Evolutionary conservation across 2,329 filamentous ascomycete genomes (phyloP), one percentile per base, ranked within the genome.

Genomic region (Canariomyces notabilis): DNA sequence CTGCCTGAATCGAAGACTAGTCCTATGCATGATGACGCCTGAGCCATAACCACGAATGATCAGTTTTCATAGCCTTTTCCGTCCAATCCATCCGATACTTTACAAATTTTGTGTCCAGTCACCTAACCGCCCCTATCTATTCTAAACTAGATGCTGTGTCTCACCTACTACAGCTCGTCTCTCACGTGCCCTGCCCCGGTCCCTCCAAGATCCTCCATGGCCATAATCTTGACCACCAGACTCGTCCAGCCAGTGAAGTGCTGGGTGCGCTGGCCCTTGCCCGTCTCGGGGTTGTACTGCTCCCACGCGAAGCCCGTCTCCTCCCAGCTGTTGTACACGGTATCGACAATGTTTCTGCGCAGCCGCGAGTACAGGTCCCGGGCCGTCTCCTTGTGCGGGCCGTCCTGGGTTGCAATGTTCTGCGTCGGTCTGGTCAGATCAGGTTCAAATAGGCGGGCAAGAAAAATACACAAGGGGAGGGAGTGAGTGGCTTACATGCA

Each of bases 211-310:
- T 94, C 85, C 6, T 89, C 86, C 88, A 98, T 91, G 37, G 82
- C 81, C 89, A 97, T 95, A 56, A 98, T 88, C 74, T 95, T 96
- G 37, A 97, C 90, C 38, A 97, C 87, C 67, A 97, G 72, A 64
- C 89, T 95, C n/a, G 93, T 98, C 93, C 93, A 98, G 41, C 93
- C 93, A 0, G 93, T 96, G 64, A 98, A 98, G 67, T 97, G 91
- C 73, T 96, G 89, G 5, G 90, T 97, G 34, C 93, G 78, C 73
- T 97, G 91, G n/a, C 93, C 93, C 43, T 79, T 79, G 37, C 93
- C 93, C 3, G 88, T 95, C 59, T 95, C 89, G 0, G 90, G 89
- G 64, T 95, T 88, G 67, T 97, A 98, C 70, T 98, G 93, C 69
- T 98, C 93, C 91, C 91, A 98, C 0, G 91, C 93, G 64, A 97